Percentiles rank a stretch among this genome's conserved stretches.
Conservation (phyloP, 108 stramenopile species). For the Stephanodiscus minutulus region DNA sequence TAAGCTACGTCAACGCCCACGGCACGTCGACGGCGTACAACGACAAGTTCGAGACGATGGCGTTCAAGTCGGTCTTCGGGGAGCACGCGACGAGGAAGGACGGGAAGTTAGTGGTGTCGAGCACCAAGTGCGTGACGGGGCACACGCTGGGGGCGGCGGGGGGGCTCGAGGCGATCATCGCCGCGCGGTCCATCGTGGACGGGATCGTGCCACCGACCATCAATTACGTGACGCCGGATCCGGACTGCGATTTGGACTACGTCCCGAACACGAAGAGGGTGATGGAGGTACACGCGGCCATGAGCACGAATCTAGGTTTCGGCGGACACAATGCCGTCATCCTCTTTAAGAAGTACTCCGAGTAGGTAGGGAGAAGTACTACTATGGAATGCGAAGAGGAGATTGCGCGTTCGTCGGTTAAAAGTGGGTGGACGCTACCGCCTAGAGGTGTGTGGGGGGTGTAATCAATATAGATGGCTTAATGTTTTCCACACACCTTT, state of each 20-base stretch:
- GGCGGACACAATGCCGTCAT: conserved; percentile 99
- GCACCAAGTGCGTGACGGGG: conserved; percentile 94
- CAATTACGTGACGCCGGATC: conserved; percentile 94
- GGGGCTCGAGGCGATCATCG: conserved; percentile 93
- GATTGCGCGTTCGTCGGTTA: too few species aligned
- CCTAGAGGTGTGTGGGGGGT: too few species aligned
- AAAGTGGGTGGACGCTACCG: too few species aligned
- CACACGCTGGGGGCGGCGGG: conserved; percentile 98
- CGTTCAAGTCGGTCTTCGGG: conserved; percentile 91
- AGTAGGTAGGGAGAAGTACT: too few species aligned
- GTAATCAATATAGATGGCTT: too few species aligned
- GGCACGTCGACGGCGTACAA: conserved; percentile 97
- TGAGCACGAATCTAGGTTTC: conserved; percentile 97
- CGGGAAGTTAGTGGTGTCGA: conserved; percentile 83
- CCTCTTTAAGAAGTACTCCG: conserved; percentile 89
- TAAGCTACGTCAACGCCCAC: conserved; percentile 95
- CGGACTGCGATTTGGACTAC: conserved; percentile 96
- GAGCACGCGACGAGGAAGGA: conserved; percentile 84
- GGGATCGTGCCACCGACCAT: conserved; percentile 93
- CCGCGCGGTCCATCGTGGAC: conserved; percentile 78
- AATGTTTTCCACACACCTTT: too few species aligned
- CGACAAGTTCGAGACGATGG: conserved; percentile 98
- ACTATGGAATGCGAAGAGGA: too few species aligned
- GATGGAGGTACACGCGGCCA: conserved; percentile 88
- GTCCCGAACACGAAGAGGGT: conserved; percentile 90